phyloP scores from a whole-genome alignment of 805 yeast genomes.

The Clavispora phyllophila region DNA sequence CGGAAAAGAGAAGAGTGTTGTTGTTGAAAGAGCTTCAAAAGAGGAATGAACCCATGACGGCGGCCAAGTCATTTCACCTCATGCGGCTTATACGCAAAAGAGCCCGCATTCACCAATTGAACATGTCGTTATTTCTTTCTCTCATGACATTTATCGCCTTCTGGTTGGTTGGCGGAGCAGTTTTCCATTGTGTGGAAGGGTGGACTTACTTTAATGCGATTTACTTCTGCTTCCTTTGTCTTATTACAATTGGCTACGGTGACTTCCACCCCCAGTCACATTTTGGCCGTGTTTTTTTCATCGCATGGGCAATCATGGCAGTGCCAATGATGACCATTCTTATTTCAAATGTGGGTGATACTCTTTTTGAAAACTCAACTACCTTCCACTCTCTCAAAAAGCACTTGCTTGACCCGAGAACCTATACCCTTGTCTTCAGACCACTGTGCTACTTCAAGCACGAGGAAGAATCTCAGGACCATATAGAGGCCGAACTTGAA shows the following conservation, averaged over 20 bases:
- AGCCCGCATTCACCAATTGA: conserved; percentile 36
- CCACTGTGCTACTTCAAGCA: background rate
- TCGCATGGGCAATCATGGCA: conserved; percentile 76
- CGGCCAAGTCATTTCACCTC: conserved; percentile 46
- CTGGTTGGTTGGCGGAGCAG: conserved; percentile 71
- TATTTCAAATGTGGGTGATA: conserved; percentile 68
- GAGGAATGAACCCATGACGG: conserved; percentile 21
- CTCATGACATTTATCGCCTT: conserved; percentile 46
- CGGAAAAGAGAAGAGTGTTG: conserved; percentile 46
- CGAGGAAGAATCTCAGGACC: background rate
- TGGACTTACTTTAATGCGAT: conserved; percentile 71
- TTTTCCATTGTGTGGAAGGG: conserved; percentile 53
- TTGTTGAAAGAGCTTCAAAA: conserved; percentile 20
- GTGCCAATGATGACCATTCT: conserved; percentile 84
- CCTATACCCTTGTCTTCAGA: conserved; percentile 3
- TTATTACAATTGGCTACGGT: conserved; percentile 84
- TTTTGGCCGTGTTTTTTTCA: conserved; percentile 69
- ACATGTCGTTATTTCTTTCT: conserved; percentile 35
- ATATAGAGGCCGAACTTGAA: background rate
- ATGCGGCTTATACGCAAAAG: conserved; percentile 49
- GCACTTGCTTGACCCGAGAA: conserved; percentile 3
- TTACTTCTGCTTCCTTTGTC: conserved; percentile 73
- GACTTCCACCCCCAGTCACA: conserved; percentile 58
- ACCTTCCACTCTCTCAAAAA: background rate
- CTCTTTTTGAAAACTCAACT: conserved; percentile 28